These are phyloP conservation scores for Boletus patriciae DNA, from an alignment of 768 basidiomycete species.

Conservation along the genomic window DNA sequence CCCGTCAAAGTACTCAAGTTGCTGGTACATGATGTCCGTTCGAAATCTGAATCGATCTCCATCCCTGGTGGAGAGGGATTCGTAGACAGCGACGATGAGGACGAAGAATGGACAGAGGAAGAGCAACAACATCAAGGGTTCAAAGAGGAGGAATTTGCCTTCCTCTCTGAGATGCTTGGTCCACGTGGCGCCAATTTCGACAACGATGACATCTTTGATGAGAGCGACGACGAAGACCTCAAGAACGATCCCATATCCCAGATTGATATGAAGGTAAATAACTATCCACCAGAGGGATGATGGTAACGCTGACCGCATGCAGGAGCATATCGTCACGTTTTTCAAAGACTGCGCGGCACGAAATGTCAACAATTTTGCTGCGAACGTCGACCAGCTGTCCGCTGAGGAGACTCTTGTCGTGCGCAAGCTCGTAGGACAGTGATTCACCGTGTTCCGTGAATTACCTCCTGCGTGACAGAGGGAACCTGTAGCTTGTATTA, in stretches of 20 bases:
- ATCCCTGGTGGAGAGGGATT: slow-evolving; percentile 60
- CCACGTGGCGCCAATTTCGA: slow-evolving; percentile 72
- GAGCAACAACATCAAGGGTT: slow-evolving; percentile 59
- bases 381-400: slow-evolving; percentile 61
- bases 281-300: neutral
- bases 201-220: slow-evolving; percentile 73
- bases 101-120: slow-evolving; percentile 95
- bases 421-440: slow-evolving; percentile 44
- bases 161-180: slow-evolving; percentile 81
- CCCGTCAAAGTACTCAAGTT: slow-evolving; percentile 91
- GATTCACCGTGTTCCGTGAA: neutral
- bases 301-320: slow-evolving; percentile 29
- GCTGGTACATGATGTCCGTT: slow-evolving; percentile 79
- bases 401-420: slow-evolving; percentile 73
- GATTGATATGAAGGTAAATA: slow-evolving; percentile 71
- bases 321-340: slow-evolving; percentile 73
- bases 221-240: slow-evolving; percentile 84
- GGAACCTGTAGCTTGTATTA: slow-evolving; percentile 10
- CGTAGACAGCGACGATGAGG: slow-evolving; percentile 78
- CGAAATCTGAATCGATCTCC: slow-evolving; percentile 70
- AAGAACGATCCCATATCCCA: slow-evolving; percentile 82
- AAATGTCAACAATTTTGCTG: slow-evolving; percentile 63
- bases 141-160: slow-evolving; percentile 77
- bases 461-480: neutral
- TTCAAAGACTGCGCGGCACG: slow-evolving; percentile 64